phyloP scores from a whole-genome alignment of 768 basidiomycete species.

The Mycena indigotica region DNA sequence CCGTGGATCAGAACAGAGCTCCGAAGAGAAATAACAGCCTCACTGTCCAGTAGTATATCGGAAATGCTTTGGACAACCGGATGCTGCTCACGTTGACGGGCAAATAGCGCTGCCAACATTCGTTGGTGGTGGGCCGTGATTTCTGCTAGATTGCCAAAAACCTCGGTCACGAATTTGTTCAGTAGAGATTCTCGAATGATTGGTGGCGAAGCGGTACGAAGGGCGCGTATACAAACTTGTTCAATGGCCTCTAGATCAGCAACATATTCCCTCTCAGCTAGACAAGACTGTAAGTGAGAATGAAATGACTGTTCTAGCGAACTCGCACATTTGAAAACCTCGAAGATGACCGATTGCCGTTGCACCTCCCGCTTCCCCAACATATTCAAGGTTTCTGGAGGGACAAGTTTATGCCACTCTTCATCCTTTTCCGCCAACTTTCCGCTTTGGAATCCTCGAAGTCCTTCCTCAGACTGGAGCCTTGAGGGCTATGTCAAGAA shows the following conservation, averaged over 20 bases:
- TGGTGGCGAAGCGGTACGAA: constrained; percentile 63
- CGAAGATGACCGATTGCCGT: constrained; percentile 85
- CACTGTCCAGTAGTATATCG: constrained; percentile 83
- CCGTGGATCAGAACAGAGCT: too few species aligned
- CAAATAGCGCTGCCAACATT: constrained; percentile 74
- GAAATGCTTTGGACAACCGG: constrained; percentile 82
- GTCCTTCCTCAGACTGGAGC: constrained; percentile 61
- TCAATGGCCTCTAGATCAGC: constrained; percentile 71
- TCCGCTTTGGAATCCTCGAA: constrained; percentile 69
- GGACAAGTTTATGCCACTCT: constrained; percentile 84
- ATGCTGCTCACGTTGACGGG: constrained; percentile 81
- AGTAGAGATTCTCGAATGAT: constrained; percentile 60
- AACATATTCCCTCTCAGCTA: constrained; percentile 84
- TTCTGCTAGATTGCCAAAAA: constrained; percentile 80
- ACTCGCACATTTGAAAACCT: constrained; percentile 63
- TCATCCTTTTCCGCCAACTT: constrained; percentile 66
- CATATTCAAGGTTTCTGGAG: constrained; percentile 66
- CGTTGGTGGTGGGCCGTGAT: constrained; percentile 68
- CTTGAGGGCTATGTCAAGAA: constrained; percentile 37
- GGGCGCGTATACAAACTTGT: constrained; percentile 74
- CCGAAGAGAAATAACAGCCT: constrained; percentile 21
- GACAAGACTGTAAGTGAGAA: neutral
- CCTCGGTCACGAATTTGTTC: constrained; percentile 70
- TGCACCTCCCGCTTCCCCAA: constrained; percentile 79
- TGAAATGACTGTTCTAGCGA: neutral